Evolutionary conservation across 371 early-diverging fungal genomes (phyloP).

Genomic region (Lichtheimia hyalospora): DNA sequence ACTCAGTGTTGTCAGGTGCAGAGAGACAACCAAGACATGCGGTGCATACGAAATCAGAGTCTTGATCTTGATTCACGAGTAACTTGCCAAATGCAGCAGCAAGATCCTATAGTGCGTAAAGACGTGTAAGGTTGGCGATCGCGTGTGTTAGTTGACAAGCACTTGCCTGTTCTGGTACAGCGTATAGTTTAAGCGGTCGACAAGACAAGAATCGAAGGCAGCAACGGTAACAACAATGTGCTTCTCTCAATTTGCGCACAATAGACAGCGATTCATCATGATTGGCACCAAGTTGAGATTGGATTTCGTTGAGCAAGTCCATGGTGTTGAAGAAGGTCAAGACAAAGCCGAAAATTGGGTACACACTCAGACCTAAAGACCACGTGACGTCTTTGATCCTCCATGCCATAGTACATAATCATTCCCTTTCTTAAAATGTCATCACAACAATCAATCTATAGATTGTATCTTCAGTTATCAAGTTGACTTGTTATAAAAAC

Average conservation of each 20-base stretch:
- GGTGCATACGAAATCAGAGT: conserved; percentile 24
- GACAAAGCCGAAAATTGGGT: too few species aligned
- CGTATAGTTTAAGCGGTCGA: conserved; percentile 13
- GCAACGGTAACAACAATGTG: conserved; percentile 36
- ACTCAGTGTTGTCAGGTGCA: conserved; percentile 39
- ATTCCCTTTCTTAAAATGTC: too few species aligned
- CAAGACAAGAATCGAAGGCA: conserved; percentile 37
- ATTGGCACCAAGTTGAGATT: too few species aligned
- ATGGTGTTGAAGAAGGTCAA: too few species aligned
- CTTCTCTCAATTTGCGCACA: conserved; percentile 17
- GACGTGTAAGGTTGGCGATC: background rate
- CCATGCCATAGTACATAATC: too few species aligned
- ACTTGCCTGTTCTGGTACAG: conserved; percentile 22
- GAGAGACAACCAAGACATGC: conserved; percentile 47
- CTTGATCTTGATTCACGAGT: background rate
- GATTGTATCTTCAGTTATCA: too few species aligned
- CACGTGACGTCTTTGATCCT: too few species aligned
- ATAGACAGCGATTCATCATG: background rate
- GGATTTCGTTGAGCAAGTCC: too few species aligned
- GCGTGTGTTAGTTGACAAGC: background rate
- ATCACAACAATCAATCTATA: too few species aligned
- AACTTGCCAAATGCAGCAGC: conserved; percentile 9
- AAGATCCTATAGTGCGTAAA: conserved; percentile 18
- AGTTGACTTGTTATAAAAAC: too few species aligned
- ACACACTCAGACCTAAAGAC: too few species aligned